Percentiles rank a stretch among this genome's conserved stretches.
phyloP scores from a whole-genome alignment of 2,329 filamentous ascomycete species.

The Trichocomaceae sp. region DNA sequence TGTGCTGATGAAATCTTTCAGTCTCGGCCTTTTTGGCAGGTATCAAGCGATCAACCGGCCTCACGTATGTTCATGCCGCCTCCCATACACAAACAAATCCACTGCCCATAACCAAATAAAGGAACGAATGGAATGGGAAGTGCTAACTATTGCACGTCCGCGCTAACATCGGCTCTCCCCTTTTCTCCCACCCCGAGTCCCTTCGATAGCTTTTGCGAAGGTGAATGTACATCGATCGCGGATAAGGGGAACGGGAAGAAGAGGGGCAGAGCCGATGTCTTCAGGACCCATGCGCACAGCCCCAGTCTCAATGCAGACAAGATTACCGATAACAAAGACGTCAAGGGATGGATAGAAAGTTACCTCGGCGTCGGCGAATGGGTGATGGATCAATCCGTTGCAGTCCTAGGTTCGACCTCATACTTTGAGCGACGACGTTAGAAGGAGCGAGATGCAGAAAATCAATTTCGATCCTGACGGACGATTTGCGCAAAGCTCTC shows the following conservation, averaged over 20 bases:
- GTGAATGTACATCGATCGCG: not conserved
- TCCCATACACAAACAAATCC: not conserved
- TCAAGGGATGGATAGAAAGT: constrained; percentile 83
- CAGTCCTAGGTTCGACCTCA: constrained; percentile 76
- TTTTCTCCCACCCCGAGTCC: constrained; percentile 14
- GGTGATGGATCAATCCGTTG: constrained; percentile 96
- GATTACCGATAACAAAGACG: constrained; percentile 73
- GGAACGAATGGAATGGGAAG: not conserved
- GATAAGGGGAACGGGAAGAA: not conserved
- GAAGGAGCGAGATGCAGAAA: not conserved
- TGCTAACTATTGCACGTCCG: constrained; percentile 15
- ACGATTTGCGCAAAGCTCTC: not conserved
- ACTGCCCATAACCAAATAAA: not conserved
- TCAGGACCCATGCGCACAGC: constrained; percentile 25
- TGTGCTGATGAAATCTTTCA: constrained; percentile 29
- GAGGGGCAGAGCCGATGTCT: constrained; percentile 9
- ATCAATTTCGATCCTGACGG: not conserved
- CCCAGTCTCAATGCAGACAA: constrained; percentile 82
- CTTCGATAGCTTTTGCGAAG: not conserved
- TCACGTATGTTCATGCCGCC: constrained; percentile 66
- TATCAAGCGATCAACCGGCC: constrained; percentile 92
- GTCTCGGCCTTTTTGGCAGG: constrained; percentile 95
- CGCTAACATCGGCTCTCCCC: constrained; percentile 17
- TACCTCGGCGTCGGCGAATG: constrained; percentile 94
- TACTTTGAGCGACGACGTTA: constrained; percentile 89